Conservation (phyloP, 495 filamentous ascomycete genomes). For the Tuber umbilicatum region DNA sequence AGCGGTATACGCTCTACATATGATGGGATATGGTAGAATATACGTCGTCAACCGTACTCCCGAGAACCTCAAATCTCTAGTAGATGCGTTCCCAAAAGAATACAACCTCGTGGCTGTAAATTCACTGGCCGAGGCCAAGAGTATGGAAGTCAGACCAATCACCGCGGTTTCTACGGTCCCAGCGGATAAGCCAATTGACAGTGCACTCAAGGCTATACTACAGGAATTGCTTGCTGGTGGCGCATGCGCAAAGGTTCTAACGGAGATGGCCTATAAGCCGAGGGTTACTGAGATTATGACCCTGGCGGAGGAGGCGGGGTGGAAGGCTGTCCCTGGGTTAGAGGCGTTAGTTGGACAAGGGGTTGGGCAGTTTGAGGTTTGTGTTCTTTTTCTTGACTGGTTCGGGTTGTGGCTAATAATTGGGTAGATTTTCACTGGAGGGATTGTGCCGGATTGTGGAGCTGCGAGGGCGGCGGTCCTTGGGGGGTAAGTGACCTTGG, state of each 20-base stretch:
- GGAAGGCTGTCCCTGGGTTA: constrained; percentile 76
- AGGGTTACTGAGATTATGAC: constrained; percentile 75
- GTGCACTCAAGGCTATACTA: constrained; percentile 61
- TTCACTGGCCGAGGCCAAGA: constrained; percentile 47
- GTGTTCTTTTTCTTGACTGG: not conserved
- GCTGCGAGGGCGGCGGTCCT: constrained; percentile 34
- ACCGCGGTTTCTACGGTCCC: constrained; percentile 88
- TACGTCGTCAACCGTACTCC: constrained; percentile 77
- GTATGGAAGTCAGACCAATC: constrained; percentile 51
- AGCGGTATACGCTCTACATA: constrained; percentile 79
- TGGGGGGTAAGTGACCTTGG: constrained; percentile 4
- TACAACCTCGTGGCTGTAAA: constrained; percentile 67
- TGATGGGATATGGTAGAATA: constrained; percentile 75
- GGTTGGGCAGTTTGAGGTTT: constrained; percentile 39
- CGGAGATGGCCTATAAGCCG: constrained; percentile 98
- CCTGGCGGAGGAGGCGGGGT: constrained; percentile 72
- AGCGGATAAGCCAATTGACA: constrained; percentile 77
- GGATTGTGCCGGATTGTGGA: constrained; percentile 36
- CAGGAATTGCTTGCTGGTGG: constrained; percentile 55
- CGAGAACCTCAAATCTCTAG: constrained; percentile 59
- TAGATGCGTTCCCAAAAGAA: constrained; percentile 62
- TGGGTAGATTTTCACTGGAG: constrained; percentile 36
- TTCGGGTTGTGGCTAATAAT: not conserved
- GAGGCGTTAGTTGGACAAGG: constrained; percentile 81
- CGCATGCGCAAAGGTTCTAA: constrained; percentile 53